phyloP scores from a whole-genome alignment of 257 asterid genomes.

The Solanum chiquidenum region DNA sequence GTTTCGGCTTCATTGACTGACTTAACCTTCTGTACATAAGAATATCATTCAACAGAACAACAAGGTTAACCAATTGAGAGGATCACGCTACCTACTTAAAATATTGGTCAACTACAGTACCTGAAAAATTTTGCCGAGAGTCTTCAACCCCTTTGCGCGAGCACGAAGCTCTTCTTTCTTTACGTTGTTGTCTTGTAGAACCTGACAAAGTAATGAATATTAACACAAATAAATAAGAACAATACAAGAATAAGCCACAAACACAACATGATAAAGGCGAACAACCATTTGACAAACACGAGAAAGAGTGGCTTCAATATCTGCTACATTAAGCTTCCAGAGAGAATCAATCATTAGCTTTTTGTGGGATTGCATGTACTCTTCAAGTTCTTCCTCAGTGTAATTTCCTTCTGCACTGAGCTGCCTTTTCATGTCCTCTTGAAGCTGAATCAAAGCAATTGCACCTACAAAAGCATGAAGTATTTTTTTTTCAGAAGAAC shows the following conservation, averaged over 20 bases:
- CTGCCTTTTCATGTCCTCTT: conserved; percentile 90
- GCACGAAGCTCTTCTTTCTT: conserved; percentile 91
- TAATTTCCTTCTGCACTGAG: conserved; percentile 80
- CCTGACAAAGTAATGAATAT: conserved; percentile 32
- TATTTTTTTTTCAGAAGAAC: background rate
- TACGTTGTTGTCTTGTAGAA: conserved; percentile 66
- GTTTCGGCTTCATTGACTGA: conserved; percentile 37
- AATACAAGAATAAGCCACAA: background rate
- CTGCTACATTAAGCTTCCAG: conserved; percentile 99
- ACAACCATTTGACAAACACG: conserved; percentile 96
- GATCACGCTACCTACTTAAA: background rate
- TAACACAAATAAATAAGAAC: conserved; percentile 2
- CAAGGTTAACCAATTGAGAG: background rate
- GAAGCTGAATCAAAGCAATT: conserved; percentile 88
- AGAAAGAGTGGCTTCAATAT: conserved; percentile 84
- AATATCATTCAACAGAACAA: background rate
- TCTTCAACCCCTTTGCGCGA: conserved; percentile 92
- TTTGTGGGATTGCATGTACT: conserved; percentile 87
- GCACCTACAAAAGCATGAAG: conserved; percentile 51
- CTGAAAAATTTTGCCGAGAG: conserved; percentile 89
- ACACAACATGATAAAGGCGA: conserved; percentile 3
- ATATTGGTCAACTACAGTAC: conserved; percentile 19
- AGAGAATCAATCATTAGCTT: conserved; percentile 90
- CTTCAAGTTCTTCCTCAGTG: conserved; percentile 90
- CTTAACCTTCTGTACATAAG: conserved; percentile 55